Evolutionary conservation across 306 rosid species (phyloP).

Genomic region (Lotus japonicus): DNA sequence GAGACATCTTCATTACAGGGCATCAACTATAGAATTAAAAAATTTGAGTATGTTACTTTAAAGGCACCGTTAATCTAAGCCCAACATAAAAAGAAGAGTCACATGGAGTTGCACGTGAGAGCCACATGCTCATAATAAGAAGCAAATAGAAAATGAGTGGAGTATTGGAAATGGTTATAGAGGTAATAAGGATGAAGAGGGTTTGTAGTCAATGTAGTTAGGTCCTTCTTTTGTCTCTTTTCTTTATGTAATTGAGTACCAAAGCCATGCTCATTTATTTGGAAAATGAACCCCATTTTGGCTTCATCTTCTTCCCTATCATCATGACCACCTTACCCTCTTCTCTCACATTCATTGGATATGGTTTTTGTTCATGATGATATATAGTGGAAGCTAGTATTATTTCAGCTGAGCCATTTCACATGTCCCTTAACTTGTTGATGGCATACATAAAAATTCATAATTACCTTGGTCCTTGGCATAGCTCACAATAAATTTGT

Average conservation of each 20-base stretch:
- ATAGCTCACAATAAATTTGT: no score
- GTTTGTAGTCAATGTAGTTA: slow-evolving; percentile 67
- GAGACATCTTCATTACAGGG: neutral
- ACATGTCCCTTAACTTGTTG: slow-evolving; percentile 32
- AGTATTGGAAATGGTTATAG: slow-evolving; percentile 24
- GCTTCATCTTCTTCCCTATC: slow-evolving; percentile 50
- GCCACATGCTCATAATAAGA: slow-evolving; percentile 28
- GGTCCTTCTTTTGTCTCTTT: slow-evolving; percentile 65
- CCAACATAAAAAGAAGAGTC: neutral
- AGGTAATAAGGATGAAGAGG: slow-evolving; percentile 17
- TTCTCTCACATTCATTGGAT: slow-evolving; percentile 31
- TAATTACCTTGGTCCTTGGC: no score
- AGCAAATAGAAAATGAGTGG: slow-evolving; percentile 30
- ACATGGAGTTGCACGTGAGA: no score
- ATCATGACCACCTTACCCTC: slow-evolving; percentile 41
- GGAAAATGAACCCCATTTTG: slow-evolving; percentile 78
- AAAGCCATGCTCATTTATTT: slow-evolving; percentile 69
- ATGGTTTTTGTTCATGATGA: slow-evolving; percentile 36
- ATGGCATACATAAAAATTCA: neutral
- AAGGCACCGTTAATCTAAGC: neutral
- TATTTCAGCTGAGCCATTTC: slow-evolving; percentile 39
- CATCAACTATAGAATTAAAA: neutral
- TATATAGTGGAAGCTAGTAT: slow-evolving; percentile 31
- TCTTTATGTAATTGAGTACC: slow-evolving; percentile 75
- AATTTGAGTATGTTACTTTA: neutral